These are phyloP conservation scores for Metrosideros polymorpha DNA, from an alignment of 441 rosid genomes.

Conservation along the genomic window DNA sequence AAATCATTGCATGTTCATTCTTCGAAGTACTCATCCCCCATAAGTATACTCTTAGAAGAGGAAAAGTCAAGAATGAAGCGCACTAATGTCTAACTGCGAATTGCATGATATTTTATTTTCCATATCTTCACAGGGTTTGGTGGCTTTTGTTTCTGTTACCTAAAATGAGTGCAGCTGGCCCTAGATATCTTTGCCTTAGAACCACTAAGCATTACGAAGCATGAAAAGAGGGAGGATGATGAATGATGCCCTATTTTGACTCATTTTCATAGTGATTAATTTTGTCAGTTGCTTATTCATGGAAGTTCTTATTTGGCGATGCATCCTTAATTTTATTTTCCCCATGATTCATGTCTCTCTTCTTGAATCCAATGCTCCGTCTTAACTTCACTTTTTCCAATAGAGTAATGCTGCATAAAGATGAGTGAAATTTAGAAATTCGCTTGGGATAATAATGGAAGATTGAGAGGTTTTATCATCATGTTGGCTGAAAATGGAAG, in stretches of 20 bases:
- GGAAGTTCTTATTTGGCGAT: not conserved
- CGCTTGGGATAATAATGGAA: not conserved
- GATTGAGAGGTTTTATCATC: not conserved
- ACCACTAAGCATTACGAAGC: not conserved
- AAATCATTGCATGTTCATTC: not conserved
- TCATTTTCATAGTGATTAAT: not conserved
- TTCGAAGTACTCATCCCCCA: not conserved
- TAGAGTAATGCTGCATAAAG: not conserved
- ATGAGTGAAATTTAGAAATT: not conserved
- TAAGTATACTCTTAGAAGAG: not conserved
- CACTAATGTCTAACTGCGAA: not conserved
- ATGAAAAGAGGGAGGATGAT: not conserved
- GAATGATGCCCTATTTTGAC: not conserved
- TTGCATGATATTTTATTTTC: not conserved
- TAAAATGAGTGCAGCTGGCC: not conserved
- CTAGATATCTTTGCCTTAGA: not conserved
- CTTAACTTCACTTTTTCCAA: not conserved
- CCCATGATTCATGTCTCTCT: not conserved
- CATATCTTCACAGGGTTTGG: not conserved
- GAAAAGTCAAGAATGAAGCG: not conserved
- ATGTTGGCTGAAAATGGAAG: not conserved
- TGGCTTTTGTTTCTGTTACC: not conserved
- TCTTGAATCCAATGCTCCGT: not conserved
- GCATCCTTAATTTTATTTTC: not conserved
- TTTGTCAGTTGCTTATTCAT: not conserved